A percentile compares a stretch with the other conserved stretches of the same genome.
Evolutionary conservation across 208 protist species (phyloP).

Genomic region (Wallacemonas collosoma): DNA sequence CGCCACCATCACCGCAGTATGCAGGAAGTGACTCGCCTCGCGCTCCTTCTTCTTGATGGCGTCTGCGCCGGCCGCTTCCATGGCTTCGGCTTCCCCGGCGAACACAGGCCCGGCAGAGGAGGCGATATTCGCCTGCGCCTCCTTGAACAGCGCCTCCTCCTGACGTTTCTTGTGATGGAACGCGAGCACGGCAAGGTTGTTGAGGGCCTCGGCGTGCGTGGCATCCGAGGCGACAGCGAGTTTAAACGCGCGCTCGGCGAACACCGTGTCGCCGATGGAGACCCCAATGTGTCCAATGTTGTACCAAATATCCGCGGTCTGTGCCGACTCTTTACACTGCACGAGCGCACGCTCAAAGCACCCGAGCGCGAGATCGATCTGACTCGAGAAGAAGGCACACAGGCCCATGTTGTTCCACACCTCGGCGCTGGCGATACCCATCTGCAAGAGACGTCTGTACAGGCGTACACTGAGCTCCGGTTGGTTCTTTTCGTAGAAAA

Average conservation of each 20-base stretch:
- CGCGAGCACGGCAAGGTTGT: slow-evolving; percentile 94
- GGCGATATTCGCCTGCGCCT: slow-evolving; percentile 32
- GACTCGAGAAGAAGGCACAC: slow-evolving; percentile 93
- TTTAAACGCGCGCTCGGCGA: slow-evolving; percentile 94
- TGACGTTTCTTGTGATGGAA: slow-evolving; percentile 42
- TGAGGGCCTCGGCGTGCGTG: slow-evolving; percentile 93
- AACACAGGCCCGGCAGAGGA: slow-evolving; percentile 25
- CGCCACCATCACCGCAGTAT: slow-evolving; percentile 68
- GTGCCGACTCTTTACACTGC: slow-evolving; percentile 65
- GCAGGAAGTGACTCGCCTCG: slow-evolving; percentile 69
- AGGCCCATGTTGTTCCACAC: slow-evolving; percentile 96
- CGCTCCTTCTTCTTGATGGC: slow-evolving; percentile 32
- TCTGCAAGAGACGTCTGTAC: slow-evolving; percentile 94
- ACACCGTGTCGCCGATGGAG: slow-evolving; percentile 84
- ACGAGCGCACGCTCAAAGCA: slow-evolving; percentile 91
- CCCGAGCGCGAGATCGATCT: slow-evolving; percentile 93
- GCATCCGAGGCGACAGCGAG: slow-evolving; percentile 87
- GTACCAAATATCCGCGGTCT: slow-evolving; percentile 93
- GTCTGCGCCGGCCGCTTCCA: slow-evolving; percentile 6
- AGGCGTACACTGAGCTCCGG: slow-evolving; percentile 93
- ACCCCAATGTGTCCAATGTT: slow-evolving; percentile 96
- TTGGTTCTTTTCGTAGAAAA: slow-evolving; percentile 95
- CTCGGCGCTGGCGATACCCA: slow-evolving; percentile 93
- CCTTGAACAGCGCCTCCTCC: slow-evolving; percentile 6
- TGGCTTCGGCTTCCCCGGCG: slow-evolving; percentile 42